Conservation (phyloP, 306 rosid species). For the Fragaria ananassa region DNA sequence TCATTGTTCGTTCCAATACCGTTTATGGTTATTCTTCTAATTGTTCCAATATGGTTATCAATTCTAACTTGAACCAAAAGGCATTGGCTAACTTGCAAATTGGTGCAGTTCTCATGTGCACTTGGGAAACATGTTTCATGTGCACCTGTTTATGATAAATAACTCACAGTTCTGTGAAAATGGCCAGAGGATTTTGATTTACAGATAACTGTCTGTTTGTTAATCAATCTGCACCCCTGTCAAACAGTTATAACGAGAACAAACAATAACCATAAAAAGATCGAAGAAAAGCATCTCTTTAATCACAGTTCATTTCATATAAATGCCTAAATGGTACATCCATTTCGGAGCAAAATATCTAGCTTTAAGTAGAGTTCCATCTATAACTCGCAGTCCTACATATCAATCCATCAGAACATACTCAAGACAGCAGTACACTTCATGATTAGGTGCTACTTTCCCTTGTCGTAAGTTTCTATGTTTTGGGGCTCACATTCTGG, state of each 20-base stretch:
- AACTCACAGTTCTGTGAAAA: too few species aligned
- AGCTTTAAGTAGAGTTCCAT: neutral
- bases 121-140: too few species aligned
- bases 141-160: too few species aligned
- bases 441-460: slow-evolving; percentile 31
- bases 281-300: neutral
- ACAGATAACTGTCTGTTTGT: too few species aligned
- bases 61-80: too few species aligned
- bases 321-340: neutral
- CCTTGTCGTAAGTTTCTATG: slow-evolving; percentile 82
- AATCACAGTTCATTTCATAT: neutral
- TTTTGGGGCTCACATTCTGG: slow-evolving; percentile 98
- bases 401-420: neutral
- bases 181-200: too few species aligned
- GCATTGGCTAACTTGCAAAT: too few species aligned
- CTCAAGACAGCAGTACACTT: neutral
- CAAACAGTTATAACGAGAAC: neutral
- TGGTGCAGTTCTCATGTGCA: too few species aligned
- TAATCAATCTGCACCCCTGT: too few species aligned
- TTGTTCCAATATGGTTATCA: too few species aligned
- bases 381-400: neutral
- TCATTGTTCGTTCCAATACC: too few species aligned
- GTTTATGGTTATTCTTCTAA: too few species aligned
- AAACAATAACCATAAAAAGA: neutral
- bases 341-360: neutral